Conservation (phyloP, 768 basidiomycete genomes). For the Rhizopogon salebrosus region DNA sequence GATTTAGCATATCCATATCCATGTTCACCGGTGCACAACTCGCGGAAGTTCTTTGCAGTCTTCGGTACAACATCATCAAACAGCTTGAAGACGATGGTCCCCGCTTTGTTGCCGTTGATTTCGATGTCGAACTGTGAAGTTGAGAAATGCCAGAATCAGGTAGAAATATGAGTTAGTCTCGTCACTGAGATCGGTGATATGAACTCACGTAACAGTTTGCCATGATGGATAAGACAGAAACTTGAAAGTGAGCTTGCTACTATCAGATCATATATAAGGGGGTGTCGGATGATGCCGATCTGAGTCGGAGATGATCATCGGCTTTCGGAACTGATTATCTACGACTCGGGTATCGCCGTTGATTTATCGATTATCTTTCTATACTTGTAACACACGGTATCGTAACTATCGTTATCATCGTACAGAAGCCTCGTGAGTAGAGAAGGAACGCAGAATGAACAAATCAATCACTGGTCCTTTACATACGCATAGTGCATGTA, state of each 20-base stretch:
- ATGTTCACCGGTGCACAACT: constrained; percentile 71
- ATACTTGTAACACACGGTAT: too few species aligned
- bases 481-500: not conserved
- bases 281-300: constrained; percentile 14
- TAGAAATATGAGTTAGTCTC: not conserved
- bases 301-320: constrained; percentile 11
- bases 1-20: constrained; percentile 71
- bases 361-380: not conserved
- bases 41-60: constrained; percentile 83
- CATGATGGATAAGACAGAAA: constrained; percentile 11
- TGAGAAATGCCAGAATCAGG: constrained; percentile 2
- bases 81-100: constrained; percentile 79
- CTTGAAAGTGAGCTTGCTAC: not conserved
- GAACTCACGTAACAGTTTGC: constrained; percentile 14
- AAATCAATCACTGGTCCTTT: not conserved
- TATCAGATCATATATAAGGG: constrained; percentile 8
- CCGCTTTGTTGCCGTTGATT: constrained; percentile 35
- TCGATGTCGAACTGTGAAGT: constrained; percentile 59
- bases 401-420: too few species aligned
- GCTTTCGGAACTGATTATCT: constrained; percentile 10
- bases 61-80: constrained; percentile 74
- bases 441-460: too few species aligned
- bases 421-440: too few species aligned
- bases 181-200: not conserved
- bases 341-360: too few species aligned